These are phyloP conservation scores for Themeda triandra DNA, from an alignment of 176 grass and related monocot species.

Conservation along the genomic window DNA sequence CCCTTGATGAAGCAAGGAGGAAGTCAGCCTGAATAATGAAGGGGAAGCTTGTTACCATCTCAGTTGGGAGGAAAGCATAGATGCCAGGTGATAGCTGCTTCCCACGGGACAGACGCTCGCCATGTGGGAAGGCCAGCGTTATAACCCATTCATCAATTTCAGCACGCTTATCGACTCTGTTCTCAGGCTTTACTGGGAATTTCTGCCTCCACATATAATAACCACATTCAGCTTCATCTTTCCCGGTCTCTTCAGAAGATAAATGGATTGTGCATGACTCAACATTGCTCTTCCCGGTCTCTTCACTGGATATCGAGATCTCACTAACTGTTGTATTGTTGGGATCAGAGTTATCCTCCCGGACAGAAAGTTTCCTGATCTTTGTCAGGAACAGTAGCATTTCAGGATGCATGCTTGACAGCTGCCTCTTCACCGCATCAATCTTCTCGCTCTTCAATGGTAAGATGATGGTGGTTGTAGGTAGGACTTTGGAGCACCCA, in stretches of 20 bases:
- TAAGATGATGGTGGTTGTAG: slow-evolving; percentile 60
- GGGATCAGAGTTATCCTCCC: slow-evolving; percentile 21
- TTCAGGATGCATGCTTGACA: slow-evolving; percentile 74
- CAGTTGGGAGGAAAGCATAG: slow-evolving; percentile 71
- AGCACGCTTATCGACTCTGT: slow-evolving; percentile 50
- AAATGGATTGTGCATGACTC: slow-evolving; percentile 56
- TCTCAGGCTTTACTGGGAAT: slow-evolving; percentile 57
- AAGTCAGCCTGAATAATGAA: slow-evolving; percentile 89
- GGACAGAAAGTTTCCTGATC: slow-evolving; percentile 48
- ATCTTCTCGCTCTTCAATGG: slow-evolving; percentile 67
- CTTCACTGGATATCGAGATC: slow-evolving; percentile 65
- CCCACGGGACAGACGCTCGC: slow-evolving; percentile 43
- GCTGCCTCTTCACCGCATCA: slow-evolving; percentile 53
- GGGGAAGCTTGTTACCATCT: slow-evolving; percentile 65
- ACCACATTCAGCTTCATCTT: slow-evolving; percentile 45
- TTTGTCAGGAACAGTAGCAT: slow-evolving; percentile 72
- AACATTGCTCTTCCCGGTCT: slow-evolving; percentile 41
- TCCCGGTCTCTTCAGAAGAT: slow-evolving; percentile 32
- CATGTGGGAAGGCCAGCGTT: slow-evolving; percentile 56
- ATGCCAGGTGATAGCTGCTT: slow-evolving; percentile 25
- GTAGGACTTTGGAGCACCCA: slow-evolving; percentile 45
- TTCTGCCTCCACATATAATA: slow-evolving; percentile 88
- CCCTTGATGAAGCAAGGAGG: slow-evolving; percentile 61
- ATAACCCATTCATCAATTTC: slow-evolving; percentile 74
- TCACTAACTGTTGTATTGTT: slow-evolving; percentile 23